phyloP scores from a whole-genome alignment of 164 flowering plant species.

The Stephania cephalantha region DNA sequence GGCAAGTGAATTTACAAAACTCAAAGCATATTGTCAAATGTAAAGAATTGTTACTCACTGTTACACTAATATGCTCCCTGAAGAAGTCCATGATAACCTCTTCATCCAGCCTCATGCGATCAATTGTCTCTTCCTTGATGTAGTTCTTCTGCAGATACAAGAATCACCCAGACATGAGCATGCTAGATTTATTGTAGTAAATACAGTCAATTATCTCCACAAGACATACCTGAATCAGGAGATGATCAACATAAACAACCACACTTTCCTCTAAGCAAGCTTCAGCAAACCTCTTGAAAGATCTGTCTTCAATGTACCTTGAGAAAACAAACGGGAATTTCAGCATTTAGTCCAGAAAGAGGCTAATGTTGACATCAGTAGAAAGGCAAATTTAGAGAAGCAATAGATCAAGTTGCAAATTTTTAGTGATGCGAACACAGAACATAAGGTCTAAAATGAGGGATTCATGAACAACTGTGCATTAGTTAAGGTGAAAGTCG shows the following conservation, averaged over 20 bases:
- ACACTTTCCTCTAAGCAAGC: slow-evolving; percentile 92
- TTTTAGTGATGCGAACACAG: not conserved
- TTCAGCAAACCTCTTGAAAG: slow-evolving; percentile 91
- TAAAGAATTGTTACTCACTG: slow-evolving; percentile 40
- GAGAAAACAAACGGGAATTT: not conserved
- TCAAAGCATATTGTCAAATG: not conserved
- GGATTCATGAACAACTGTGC: not conserved
- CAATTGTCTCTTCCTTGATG: slow-evolving; percentile 96
- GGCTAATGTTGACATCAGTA: not conserved
- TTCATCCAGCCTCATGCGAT: slow-evolving; percentile 92
- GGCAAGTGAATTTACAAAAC: not conserved
- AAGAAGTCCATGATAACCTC: slow-evolving; percentile 90
- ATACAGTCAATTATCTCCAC: not conserved
- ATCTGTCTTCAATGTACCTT: slow-evolving; percentile 96
- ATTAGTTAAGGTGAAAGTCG: not conserved
- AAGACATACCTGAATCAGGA: slow-evolving; percentile 67
- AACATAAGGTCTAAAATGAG: not conserved
- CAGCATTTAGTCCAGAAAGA: not conserved
- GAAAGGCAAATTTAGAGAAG: not conserved
- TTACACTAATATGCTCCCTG: slow-evolving; percentile 76
- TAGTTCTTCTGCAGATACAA: slow-evolving; percentile 54
- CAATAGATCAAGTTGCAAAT: not conserved
- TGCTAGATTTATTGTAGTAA: not conserved
- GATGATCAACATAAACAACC: slow-evolving; percentile 90
- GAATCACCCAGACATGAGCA: slow-evolving; percentile 5